Base-by-base conservation (phyloP, 2,329 filamentous ascomycete species). In the Botrytis galanthina region DNA sequence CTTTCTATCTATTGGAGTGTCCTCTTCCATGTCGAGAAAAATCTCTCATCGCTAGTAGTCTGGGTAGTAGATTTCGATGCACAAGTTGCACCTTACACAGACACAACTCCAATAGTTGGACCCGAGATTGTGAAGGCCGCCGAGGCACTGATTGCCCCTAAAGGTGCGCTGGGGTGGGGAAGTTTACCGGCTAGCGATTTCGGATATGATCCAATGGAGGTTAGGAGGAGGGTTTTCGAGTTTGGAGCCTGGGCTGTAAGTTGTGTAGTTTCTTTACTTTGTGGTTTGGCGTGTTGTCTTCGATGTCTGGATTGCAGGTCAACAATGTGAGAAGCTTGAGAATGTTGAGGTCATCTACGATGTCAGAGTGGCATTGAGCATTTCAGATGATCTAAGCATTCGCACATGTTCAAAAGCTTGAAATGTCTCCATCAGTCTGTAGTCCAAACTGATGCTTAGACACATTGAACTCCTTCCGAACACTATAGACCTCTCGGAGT, bases 21-120 rank as follows among this genome's bases (percentile, higher is more conserved):
- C 0, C 85, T 91, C 32, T 88, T 84, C 77, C 78, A 83, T 22
- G 83, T 87, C 0, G 83, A 89, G 18, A 76, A 82, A 62, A 88
- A 87, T 71, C 80, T 87, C 35, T 82, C 80, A 0, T 79, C 81
- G 0, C 81, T 91, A 4, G 83, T 83, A 2, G 84, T 92, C 12
- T 87, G 86, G 76, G 85, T 92, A 1, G 89, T 91, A 48, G 88
- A 91, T 78, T 90, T 91, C 74, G 90, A 92, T 78, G 86, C 86
- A 12, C 83, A 84, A 73, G 79, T 84, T 8, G 82, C 86, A 1
- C 88, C 88, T 1, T 90, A 87, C 75, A 83, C 82, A 51, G 81
- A 82, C 6, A 82, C 83, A 26, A 78, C 83, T 29, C 85, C 89
- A 0, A 77, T 91, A 3, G 84, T 92, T n/a, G 89, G 89, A 1